Percentiles rank a stretch among this genome's conserved stretches.
Conservation (phyloP, 495 filamentous ascomycete species). For the Peziza echinospora region DNA sequence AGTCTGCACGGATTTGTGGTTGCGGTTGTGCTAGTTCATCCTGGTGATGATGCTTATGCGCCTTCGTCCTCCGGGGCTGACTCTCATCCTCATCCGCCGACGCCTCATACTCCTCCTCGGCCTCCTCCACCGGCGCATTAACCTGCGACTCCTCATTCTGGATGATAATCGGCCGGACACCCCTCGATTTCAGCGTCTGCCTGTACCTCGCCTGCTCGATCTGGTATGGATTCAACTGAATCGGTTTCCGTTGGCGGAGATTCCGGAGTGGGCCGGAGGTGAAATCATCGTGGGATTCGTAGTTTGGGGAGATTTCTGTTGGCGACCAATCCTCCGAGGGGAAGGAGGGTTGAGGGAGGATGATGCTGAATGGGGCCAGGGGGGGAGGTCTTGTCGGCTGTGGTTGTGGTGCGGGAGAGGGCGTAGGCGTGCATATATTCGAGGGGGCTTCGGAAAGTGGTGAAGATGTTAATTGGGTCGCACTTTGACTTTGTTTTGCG, state of each 20-base stretch:
- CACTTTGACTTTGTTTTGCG: too few relatives aligned
- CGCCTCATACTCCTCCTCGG: constrained; percentile 25
- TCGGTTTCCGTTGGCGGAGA: constrained; percentile 35
- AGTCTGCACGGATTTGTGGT: too few relatives aligned
- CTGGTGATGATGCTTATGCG: too few relatives aligned
- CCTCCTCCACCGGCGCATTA: constrained; percentile 12
- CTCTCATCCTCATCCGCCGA: constrained; percentile 6
- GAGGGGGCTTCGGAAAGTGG: neutral
- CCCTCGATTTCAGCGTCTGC: constrained; percentile 26
- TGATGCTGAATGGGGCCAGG: constrained; percentile 1
- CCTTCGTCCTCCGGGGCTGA: constrained; percentile 1
- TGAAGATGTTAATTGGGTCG: too few relatives aligned
- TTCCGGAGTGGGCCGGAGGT: constrained; percentile 11
- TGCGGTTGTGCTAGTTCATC: too few relatives aligned
- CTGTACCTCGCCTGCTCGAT: constrained; percentile 33
- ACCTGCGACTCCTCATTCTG: constrained; percentile 16
- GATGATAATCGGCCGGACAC: constrained; percentile 27
- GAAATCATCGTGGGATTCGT: constrained; percentile 20
- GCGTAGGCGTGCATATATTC: neutral
- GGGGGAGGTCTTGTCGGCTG: neutral
- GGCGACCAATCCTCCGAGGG: neutral
- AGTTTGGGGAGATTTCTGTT: constrained; percentile 9
- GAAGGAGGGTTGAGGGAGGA: neutral
- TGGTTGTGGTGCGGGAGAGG: neutral
- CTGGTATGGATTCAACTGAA: constrained; percentile 37